Base-by-base conservation (phyloP, 352 stramenopile species). In the Phytophthora quininea region DNA sequence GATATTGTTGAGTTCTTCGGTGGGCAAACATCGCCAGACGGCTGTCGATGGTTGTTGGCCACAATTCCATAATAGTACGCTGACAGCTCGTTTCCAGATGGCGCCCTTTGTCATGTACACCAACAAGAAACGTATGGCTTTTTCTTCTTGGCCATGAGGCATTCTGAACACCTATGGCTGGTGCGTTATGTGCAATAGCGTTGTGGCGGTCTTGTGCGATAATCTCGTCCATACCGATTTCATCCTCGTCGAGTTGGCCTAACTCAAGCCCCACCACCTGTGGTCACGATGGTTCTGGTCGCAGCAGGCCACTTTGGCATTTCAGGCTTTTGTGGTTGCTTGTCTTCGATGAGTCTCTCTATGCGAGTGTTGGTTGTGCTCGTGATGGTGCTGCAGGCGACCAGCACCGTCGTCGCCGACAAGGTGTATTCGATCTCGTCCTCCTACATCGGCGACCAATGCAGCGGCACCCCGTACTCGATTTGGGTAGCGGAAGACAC, bases 371-470 rank as follows among this genome's bases (percentile, higher is more conserved):
- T 32, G 53, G 4, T 62, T 35, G 14, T 42, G 37, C n/a, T 58
- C 6, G 5, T 42, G 38, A 29, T 54, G 14, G 47, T 46, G 15
- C 2, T 40, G 9, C 46, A 50, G n/a, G 38, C 43, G 27, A 11
- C n/a, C 3, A 46, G 29, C 31, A 8, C 38, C 37, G 30, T 37
- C 19, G 8, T 31, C 27, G 35, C 12, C 9, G 38, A n/a, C 12
- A 27, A 45, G 3, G 64, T 69, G 47, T 69, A 64, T 49, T 54
- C 62, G 19, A 55, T 69, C 32, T 64, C 54, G 12, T 43, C 62
- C 29, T 69, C 54, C 8, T 69, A 64, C 42, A 45, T 69, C 7
- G 56, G 56, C 35, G 63, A 70, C 29, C 42, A 55, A 11, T 69
- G 62, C 29, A 49, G 31, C 24, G 62, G 62, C n/a, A 69, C 62